Base-by-base conservation (phyloP, 371 early-diverging fungal species). In the Apophysomyces elegans region DNA sequence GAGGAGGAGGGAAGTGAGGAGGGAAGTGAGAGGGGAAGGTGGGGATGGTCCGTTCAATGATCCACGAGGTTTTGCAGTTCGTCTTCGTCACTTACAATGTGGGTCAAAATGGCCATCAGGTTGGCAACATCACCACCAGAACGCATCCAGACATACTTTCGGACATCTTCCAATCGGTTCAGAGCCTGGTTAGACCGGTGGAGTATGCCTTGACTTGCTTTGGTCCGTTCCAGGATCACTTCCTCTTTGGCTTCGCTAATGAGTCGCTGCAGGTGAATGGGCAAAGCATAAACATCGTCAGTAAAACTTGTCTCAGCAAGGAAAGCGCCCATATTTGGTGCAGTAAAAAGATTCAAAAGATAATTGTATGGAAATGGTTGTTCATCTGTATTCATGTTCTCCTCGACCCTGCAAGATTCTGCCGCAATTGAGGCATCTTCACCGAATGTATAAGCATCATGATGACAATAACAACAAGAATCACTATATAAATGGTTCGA, bases 11-110 rank as follows among this genome's bases (percentile, higher is more conserved):
- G 16, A 50, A 21, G 21, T 21, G 21, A 21, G 21, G n/a, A 21
- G 54, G 21, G 16, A 50, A 21, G 21, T 21, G 21, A 21, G 21
- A n/a, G 11, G 21, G 5, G 4, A 21, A 21, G 54, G 35, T n/a
- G 56, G 36, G 4, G 38, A 47, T 6, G 11, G 56, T 56, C 26
- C 47, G 39, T 56, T 63, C 47, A 63, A 50, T 50, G 54, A 11
- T 50, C 11, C 7, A 50, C 54, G 9, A 50, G 21, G 36, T 64
- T 58, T 21, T 71, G 67, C 56, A 72, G 64, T 59, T 72, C 70
- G 59, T 74, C 80, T 44, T 79, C 80, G 61, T 79, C 75, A 47
- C 68, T 64, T 37, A 79, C 63, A 4, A 79, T 61, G 61, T 79
- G 73, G 56, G 56, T 56, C 1, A 79, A 38, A 14, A 61, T 56